Evolutionary conservation across 768 basidiomycete genomes (phyloP).

Genomic region (Termitomyces eurrhizus): DNA sequence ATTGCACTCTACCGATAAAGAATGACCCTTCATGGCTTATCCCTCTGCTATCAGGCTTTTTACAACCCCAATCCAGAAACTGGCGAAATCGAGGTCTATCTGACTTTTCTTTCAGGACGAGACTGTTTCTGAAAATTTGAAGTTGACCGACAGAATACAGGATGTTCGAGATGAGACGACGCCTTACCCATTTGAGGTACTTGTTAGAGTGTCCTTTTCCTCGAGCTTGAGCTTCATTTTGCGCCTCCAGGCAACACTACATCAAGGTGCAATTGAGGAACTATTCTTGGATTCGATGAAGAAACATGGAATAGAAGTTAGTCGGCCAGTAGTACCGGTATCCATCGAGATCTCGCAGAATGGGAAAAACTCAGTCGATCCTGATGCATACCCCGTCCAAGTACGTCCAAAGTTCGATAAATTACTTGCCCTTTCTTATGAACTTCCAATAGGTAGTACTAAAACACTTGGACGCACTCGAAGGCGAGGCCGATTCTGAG

Average conservation of each 20-base stretch:
- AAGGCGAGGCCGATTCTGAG: conserved; percentile 28
- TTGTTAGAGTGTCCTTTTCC: not conserved
- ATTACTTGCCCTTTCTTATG: not conserved
- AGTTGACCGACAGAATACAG: conserved; percentile 61
- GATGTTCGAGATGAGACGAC: conserved; percentile 61
- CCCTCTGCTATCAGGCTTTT: conserved; percentile 49
- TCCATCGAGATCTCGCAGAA: conserved; percentile 45
- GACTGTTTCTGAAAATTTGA: not conserved
- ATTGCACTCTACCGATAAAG: not conserved
- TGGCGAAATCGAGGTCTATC: conserved; percentile 58
- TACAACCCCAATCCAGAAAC: conserved; percentile 57
- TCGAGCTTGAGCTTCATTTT: not conserved
- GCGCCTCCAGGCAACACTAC: conserved; percentile 44
- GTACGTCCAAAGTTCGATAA: conserved; percentile 18
- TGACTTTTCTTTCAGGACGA: not conserved
- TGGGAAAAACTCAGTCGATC: conserved; percentile 36
- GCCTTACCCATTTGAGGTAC: conserved; percentile 69
- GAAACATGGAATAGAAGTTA: conserved; percentile 42
- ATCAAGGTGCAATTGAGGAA: conserved; percentile 61
- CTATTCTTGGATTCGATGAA: conserved; percentile 57
- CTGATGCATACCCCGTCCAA: conserved; percentile 32
- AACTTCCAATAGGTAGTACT: conserved; percentile 36
- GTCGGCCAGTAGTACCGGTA: conserved; percentile 44
- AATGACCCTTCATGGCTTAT: not conserved
- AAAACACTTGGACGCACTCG: conserved; percentile 33